Base-by-base conservation (phyloP, 192 early-diverging fungal genomes). In the Coemansia erecta region DNA sequence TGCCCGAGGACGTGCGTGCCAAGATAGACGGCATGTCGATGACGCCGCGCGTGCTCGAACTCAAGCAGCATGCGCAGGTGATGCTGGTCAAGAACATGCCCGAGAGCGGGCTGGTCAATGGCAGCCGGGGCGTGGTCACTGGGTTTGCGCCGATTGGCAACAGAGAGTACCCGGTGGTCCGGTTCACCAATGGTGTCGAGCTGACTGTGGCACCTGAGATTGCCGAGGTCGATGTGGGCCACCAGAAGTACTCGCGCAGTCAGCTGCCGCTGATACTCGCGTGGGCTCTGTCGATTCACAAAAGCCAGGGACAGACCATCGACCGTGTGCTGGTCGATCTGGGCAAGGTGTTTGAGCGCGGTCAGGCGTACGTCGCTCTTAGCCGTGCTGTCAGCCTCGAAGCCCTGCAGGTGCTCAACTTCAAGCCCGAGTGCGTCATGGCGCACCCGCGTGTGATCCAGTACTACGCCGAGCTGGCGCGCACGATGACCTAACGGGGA, bases 201-300 rank as follows among this genome's bases (percentile, higher is more conserved):
- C 60, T 88, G 53, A 66, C 72, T 17, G 62, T 89, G 37, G 78
- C 73, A 18, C 73, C 80, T 0, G 86, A 86, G 58, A 61, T 56
- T 14, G 81, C 81, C 77, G 73, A 73, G 41, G 48, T 87, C 26
- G 87, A 91, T 39, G 54, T 81, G 23, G 66, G 70, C 41, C 56
- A 61, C 40, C 35, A 66, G 12, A 64, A 61, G 26, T 79, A 68
- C 23, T 23, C 14, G 18, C 63, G 85, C 48, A 69, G 58, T 17
- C 85, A 92, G 71, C 58, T 92, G 24, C 92, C 92, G 6, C 51
- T 94, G n/a, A 81, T 88, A 19, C 67, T 92, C 23, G 90, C 91
- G 6, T 94, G 92, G 92, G 90, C 91, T 3, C 70, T 92, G 59
- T 90, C 89, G 31, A 92, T 94, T 48, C 92, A 94, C 63, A 94